Conservation (phyloP, 2,329 filamentous ascomycete genomes). For the Colletotrichum viniferum region DNA sequence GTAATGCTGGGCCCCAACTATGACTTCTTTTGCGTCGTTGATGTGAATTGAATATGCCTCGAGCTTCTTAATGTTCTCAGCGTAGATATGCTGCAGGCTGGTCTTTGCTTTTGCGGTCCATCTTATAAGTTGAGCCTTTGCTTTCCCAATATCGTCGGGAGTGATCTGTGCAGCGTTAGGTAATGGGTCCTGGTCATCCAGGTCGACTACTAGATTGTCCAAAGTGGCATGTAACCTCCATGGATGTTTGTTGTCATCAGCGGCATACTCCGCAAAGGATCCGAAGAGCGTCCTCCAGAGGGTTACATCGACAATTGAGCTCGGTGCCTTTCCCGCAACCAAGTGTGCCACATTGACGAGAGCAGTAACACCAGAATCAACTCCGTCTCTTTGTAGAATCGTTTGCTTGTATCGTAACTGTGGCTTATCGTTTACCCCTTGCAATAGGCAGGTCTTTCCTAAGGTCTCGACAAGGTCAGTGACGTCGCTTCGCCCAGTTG, state of each 20-base stretch:
- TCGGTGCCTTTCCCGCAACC: background rate
- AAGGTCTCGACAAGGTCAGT: background rate
- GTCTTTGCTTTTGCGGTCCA: background rate
- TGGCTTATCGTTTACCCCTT: background rate
- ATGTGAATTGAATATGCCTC: background rate
- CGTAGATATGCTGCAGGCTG: background rate
- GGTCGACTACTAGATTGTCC: background rate
- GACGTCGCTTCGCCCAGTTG: background rate
- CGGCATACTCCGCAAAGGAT: background rate
- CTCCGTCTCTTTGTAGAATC: background rate
- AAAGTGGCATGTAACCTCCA: background rate
- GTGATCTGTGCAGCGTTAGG: background rate
- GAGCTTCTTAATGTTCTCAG: background rate
- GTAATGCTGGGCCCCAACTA: background rate
- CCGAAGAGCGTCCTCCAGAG: background rate
- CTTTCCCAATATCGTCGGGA: background rate
- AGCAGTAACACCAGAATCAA: background rate
- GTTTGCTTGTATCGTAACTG: background rate
- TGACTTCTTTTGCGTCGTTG: background rate
- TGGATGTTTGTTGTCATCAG: background rate
- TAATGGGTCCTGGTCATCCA: background rate
- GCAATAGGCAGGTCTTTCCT: background rate
- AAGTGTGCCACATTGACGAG: background rate
- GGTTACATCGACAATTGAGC: background rate
- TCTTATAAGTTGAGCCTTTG: background rate